A percentile compares a stretch with the other conserved stretches of the same genome.
phyloP scores from a whole-genome alignment of 2,329 filamentous ascomycete genomes.

The Colletotrichum sp. region DNA sequence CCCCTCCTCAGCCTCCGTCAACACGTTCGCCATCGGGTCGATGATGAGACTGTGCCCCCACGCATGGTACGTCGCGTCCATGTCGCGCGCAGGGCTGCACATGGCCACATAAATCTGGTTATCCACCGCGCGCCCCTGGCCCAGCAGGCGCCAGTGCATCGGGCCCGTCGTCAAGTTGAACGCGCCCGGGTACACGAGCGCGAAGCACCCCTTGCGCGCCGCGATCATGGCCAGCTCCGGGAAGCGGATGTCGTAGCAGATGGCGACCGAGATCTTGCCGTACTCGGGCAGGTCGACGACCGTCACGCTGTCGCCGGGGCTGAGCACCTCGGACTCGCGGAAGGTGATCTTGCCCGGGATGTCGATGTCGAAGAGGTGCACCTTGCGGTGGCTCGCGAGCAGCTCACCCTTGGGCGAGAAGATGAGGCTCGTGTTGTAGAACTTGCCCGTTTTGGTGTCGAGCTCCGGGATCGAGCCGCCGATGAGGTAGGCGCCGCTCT shows the following conservation, averaged over 20 bases:
- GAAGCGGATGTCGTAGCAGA: slow-evolving; percentile 98
- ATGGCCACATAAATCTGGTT: slow-evolving; percentile 94
- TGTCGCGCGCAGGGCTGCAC: slow-evolving; percentile 88
- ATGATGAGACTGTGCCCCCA: slow-evolving; percentile 92
- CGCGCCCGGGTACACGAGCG: slow-evolving; percentile 91
- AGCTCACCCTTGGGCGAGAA: slow-evolving; percentile 82
- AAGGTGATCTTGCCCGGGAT: slow-evolving; percentile 96
- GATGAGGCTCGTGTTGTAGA: slow-evolving; percentile 90
- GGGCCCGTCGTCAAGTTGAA: slow-evolving; percentile 95
- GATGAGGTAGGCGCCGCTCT: slow-evolving; percentile 81
- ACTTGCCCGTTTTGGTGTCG: slow-evolving; percentile 60
- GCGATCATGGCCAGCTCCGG: slow-evolving; percentile 92
- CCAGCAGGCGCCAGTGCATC: slow-evolving; percentile 88
- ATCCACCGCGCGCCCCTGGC: slow-evolving; percentile 83
- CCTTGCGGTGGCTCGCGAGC: slow-evolving; percentile 89
- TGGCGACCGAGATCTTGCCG: slow-evolving; percentile 85
- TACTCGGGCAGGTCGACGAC: slow-evolving; percentile 88
- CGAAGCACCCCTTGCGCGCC: slow-evolving; percentile 83
- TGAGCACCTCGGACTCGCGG: slow-evolving; percentile 87
- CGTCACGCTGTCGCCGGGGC: slow-evolving; percentile 83
- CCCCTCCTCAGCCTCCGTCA: slow-evolving; percentile 78
- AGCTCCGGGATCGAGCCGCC: slow-evolving; percentile 94
- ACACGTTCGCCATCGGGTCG: slow-evolving; percentile 85
- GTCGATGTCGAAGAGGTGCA: slow-evolving; percentile 97
- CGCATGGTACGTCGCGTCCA: slow-evolving; percentile 79